A percentile compares a stretch with the other conserved stretches of the same genome.
Evolutionary conservation across 345 rosid genomes (phyloP).

Genomic region (Eucalyptus camaldulensis): DNA sequence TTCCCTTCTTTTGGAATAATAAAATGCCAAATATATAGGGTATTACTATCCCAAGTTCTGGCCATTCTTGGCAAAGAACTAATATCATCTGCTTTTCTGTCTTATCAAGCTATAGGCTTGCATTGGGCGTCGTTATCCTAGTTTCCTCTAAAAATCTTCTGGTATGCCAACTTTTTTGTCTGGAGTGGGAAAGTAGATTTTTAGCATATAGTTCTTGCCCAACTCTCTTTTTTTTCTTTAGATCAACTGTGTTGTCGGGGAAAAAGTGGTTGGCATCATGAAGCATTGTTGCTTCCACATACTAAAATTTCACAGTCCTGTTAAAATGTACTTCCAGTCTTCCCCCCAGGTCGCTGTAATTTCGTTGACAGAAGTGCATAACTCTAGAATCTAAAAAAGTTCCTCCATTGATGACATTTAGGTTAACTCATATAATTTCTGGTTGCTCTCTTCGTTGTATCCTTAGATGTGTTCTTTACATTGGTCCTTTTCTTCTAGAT

Average conservation of each 20-base stretch:
- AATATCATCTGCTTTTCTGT: not conserved
- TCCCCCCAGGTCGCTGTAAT: not conserved
- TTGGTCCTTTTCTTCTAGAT: not conserved
- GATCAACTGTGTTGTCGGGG: not conserved
- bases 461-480: not conserved
- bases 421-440: not conserved
- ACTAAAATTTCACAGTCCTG: not conserved
- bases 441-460: not conserved
- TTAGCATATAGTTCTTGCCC: not conserved
- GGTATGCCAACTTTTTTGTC: not conserved
- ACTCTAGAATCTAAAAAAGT: not conserved
- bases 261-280: not conserved
- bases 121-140: not conserved
- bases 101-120: not conserved
- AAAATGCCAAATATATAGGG: not conserved
- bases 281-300: not conserved
- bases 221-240: not conserved
- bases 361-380: not conserved
- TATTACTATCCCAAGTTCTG: not conserved
- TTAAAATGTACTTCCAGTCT: not conserved
- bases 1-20: not conserved
- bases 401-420: not conserved
- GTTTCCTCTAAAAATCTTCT: not conserved
- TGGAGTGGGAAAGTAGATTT: not conserved
- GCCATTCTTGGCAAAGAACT: not conserved